Conservation (phyloP, 2,329 filamentous ascomycete species). For the Colletotrichum destructivum region DNA sequence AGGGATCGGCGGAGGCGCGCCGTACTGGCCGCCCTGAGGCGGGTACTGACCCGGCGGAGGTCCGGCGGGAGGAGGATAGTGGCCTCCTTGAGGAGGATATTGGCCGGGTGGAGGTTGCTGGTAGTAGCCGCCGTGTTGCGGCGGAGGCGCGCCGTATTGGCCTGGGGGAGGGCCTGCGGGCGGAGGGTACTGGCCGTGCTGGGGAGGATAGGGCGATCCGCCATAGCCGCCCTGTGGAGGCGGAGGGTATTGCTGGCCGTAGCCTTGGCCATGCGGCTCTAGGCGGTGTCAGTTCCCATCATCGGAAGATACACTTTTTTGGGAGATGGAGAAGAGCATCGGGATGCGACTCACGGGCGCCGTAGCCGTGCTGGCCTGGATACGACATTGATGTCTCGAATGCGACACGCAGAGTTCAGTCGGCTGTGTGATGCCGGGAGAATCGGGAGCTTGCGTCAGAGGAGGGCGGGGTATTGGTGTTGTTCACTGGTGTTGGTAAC, state of each 20-base stretch:
- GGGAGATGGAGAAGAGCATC: not conserved
- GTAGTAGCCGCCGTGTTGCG: slow-evolving; percentile 52
- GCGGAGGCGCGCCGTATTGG: slow-evolving; percentile 58
- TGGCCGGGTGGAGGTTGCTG: slow-evolving; percentile 54
- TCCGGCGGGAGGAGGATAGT: slow-evolving; percentile 52
- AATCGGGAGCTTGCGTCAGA: slow-evolving; percentile 33
- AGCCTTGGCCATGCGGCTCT: slow-evolving; percentile 53
- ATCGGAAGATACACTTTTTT: too few species aligned
- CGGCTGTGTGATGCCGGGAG: slow-evolving; percentile 16
- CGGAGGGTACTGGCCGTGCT: slow-evolving; percentile 54
- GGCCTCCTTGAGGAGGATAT: slow-evolving; percentile 54
- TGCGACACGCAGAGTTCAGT: slow-evolving; percentile 30
- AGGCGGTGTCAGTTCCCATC: not conserved
- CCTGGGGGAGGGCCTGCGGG: slow-evolving; percentile 50
- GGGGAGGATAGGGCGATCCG: slow-evolving; percentile 46
- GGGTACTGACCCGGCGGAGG: slow-evolving; percentile 51
- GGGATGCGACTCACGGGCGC: slow-evolving; percentile 49
- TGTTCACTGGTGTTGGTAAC: not conserved
- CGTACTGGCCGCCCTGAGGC: slow-evolving; percentile 55
- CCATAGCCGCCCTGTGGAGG: slow-evolving; percentile 51
- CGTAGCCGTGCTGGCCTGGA: slow-evolving; percentile 53
- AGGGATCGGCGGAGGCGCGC: slow-evolving; percentile 52
- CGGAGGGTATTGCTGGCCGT: slow-evolving; percentile 55
- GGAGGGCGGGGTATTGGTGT: slow-evolving; percentile 24
- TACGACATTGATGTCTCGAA: slow-evolving; percentile 51